These are phyloP conservation scores for Acrocalymma vagum DNA, from an alignment of 2,329 filamentous ascomycete species.

Conservation along the genomic window DNA sequence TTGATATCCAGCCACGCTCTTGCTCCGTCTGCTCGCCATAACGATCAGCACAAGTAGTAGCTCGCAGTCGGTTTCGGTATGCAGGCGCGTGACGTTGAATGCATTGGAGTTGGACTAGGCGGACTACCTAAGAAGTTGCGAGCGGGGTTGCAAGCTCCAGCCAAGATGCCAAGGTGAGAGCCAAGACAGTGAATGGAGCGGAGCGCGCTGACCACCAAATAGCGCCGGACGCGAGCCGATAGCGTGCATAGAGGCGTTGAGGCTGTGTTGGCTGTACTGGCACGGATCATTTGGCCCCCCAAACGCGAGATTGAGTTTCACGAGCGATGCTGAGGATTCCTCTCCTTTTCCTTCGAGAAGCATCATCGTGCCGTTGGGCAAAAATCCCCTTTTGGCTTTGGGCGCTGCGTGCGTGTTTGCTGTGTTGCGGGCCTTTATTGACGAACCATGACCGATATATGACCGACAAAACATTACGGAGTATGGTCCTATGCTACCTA, in stretches of 20 bases:
- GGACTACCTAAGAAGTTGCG: not conserved
- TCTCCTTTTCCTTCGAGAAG: conserved; percentile 1
- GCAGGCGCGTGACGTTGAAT: conserved; percentile 16
- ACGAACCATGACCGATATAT: no score
- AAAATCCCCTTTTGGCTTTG: conserved; percentile 10
- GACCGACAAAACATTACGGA: conserved; percentile 12
- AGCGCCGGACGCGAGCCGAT: conserved; percentile 17
- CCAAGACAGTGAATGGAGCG: conserved; percentile 19
- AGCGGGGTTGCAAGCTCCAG: conserved; percentile 25
- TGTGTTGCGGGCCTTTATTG: conserved; percentile 12
- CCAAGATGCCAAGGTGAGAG: conserved; percentile 17
- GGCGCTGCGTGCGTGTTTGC: conserved; percentile 3
- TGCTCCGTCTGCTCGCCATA: no score
- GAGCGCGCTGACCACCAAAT: conserved; percentile 23
- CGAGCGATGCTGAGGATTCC: conserved; percentile 18
- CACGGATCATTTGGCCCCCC: conserved; percentile 16
- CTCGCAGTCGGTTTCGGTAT: conserved; percentile 11
- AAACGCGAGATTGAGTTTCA: conserved; percentile 17
- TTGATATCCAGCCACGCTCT: not conserved
- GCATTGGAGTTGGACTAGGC: conserved; percentile 5
- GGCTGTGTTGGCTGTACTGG: conserved; percentile 34
- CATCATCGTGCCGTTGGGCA: conserved; percentile 7
- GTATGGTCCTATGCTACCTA: conserved; percentile 4
- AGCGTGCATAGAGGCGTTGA: conserved; percentile 39
- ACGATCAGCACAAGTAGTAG: no score